A percentile compares a stretch with the other conserved stretches of the same genome.
phyloP scores from a whole-genome alignment of 2,329 filamentous ascomycete genomes.

The Penicillium sp. region DNA sequence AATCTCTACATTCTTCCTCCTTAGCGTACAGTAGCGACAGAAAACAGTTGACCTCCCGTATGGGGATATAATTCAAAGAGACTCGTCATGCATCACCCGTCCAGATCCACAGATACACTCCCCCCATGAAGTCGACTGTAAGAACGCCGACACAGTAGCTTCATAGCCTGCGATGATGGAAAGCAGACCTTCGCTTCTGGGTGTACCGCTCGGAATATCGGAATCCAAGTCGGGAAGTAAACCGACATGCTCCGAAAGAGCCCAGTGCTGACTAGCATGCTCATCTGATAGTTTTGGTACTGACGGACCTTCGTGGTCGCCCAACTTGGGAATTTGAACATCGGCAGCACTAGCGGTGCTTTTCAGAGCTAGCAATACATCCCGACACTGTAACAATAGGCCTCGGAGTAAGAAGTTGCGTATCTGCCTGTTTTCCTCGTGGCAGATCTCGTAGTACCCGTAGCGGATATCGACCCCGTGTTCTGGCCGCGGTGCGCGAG shows the following conservation, averaged over 20 bases:
- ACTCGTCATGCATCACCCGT: conserved; percentile 12
- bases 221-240: conserved; percentile 9
- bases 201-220: conserved; percentile 4
- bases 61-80: conserved; percentile 8
- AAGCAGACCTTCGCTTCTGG: conserved; percentile 25
- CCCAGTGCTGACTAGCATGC: conserved; percentile 9
- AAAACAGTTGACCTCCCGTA: conserved; percentile 5
- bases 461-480: conserved; percentile 26
- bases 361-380: conserved; percentile 27
- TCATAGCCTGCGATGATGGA: conserved; percentile 33
- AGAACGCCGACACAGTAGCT: conserved; percentile 30
- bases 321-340: conserved; percentile 12
- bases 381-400: conserved; percentile 30
- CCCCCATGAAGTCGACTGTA: conserved; percentile 28
- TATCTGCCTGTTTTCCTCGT: conserved; percentile 31
- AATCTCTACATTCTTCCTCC: background rate
- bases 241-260: conserved; percentile 7
- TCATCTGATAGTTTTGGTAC: conserved; percentile 10
- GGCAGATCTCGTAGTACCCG: conserved; percentile 34
- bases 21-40: conserved; percentile 6
- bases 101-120: conserved; percentile 30
- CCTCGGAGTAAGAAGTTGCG: conserved; percentile 31
- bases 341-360: conserved; percentile 15
- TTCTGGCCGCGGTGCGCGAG: conserved; percentile 15
- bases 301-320: conserved; percentile 10